phyloP scores from a whole-genome alignment of 129 eudicot genomes.

The Tanacetum coccineum region DNA sequence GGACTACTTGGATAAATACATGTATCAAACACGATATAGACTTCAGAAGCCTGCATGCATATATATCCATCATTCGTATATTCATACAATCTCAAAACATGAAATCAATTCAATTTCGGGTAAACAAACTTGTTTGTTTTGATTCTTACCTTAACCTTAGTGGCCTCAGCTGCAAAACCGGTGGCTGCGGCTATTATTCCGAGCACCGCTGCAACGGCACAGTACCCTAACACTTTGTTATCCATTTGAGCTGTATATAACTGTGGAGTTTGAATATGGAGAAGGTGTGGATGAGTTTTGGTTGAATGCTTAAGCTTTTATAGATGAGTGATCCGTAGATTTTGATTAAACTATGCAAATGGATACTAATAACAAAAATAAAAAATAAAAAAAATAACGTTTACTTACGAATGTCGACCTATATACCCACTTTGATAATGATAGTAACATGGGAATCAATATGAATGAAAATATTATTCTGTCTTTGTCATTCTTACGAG shows the following conservation, averaged over 20 bases:
- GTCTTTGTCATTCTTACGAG: too few relatives aligned
- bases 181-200: conserved; percentile 28
- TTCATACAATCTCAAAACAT: not conserved
- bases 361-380: not conserved
- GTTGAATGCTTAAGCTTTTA: conserved; percentile 11
- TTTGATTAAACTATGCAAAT: not conserved
- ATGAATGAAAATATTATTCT: too few relatives aligned
- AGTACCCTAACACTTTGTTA: conserved; percentile 15
- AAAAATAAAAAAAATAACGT: not conserved
- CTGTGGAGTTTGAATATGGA: conserved; percentile 1
- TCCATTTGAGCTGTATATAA: conserved; percentile 24
- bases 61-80: not conserved
- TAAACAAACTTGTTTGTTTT: not conserved
- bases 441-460: too few relatives aligned
- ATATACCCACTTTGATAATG: too few relatives aligned
- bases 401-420: not conserved
- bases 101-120: not conserved
- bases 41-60: conserved; percentile 26
- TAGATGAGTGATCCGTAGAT: conserved; percentile 6
- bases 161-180: conserved; percentile 29
- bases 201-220: conserved; percentile 19
- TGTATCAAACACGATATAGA: conserved; percentile 2
- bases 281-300: conserved; percentile 18
- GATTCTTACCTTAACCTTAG: conserved; percentile 27
- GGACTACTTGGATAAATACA: conserved; percentile 38